Conservation (phyloP, 768 basidiomycete species). For the Termitomyces sp. region DNA sequence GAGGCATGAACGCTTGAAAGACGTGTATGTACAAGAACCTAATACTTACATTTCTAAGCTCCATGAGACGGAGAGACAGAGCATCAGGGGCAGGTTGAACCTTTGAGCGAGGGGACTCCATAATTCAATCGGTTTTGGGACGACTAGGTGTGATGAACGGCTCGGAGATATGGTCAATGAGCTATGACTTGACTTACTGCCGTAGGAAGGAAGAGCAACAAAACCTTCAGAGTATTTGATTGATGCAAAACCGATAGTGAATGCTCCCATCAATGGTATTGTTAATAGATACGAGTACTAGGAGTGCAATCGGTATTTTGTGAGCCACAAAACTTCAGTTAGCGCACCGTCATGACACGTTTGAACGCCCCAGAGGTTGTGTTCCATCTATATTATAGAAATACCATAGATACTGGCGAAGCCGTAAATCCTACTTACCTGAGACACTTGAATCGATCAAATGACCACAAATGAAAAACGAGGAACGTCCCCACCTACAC, state of each 20-base stretch:
- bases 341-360: conserved; percentile 56
- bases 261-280: conserved; percentile 54
- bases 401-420: not conserved
- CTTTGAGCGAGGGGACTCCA: conserved; percentile 44
- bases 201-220: conserved; percentile 33
- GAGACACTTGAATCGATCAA: conserved; percentile 72
- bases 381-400: conserved; percentile 49
- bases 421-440: conserved; percentile 31
- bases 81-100: conserved; percentile 59
- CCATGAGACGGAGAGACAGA: conserved; percentile 66
- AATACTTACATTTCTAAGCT: conserved; percentile 65
- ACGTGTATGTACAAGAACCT: not conserved
- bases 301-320: not conserved
- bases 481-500: conserved; percentile 56
- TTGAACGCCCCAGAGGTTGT: conserved; percentile 70
- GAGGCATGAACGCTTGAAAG: not conserved
- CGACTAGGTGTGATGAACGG: conserved; percentile 33
- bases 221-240: conserved; percentile 77
- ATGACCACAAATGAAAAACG: conserved; percentile 72
- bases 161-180: not conserved
- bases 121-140: conserved; percentile 55
- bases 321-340: not conserved
- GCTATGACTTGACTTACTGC: conserved; percentile 43
- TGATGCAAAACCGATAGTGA: conserved; percentile 54
- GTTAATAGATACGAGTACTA: conserved; percentile 70